Base-by-base conservation (phyloP, 176 grass and related monocot genomes). In the Alloteropsis semialata region DNA sequence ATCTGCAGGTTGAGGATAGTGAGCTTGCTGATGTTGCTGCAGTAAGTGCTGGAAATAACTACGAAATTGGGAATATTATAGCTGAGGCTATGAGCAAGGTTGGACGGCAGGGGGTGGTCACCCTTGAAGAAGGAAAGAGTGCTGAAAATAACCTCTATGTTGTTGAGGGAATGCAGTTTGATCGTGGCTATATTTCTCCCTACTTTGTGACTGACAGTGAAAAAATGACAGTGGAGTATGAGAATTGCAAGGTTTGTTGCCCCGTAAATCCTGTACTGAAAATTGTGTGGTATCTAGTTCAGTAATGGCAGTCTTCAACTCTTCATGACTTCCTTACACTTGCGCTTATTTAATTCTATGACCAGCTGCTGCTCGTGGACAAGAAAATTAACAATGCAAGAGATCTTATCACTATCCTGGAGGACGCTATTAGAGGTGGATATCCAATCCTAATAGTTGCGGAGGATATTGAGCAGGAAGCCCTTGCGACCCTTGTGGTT, bases 161-260 rank as follows among this genome's bases (percentile, higher is more conserved):
- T 44, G 89, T 87, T 0, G 92, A 94, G 84, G 92, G 92, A 59
- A 94, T 94, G 92, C 88, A 91, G 62, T 94, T 91, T 66, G 88
- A 91, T 29, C 88, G 88, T 0, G 91, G 91, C 11, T 93, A 93
- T 60, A 94, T 94, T 88, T 94, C 92, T 69, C 88, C 92, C 1
- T 94, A 94, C 82, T 94, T 94, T 67, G 88, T 94, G 38, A 94
- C 92, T 57, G 92, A 94, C 82, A 88, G 88, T 88, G 92, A 94
- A 77, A 90, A 91, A 51, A 94, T 94, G 91, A 48, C 89, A 22
- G 80, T 67, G 34, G 91, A 93, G 63, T 93, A 90, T 79, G 91
- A 93, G 43, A 93, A 93, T 62, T 93, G 87, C 87, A 93, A 93
- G 91, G 91, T 93, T 61, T 38, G 84, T 4, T 69, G 65, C 51